These are phyloP conservation scores for Emergomyces africanus DNA, from an alignment of 2,329 filamentous ascomycete genomes.

Conservation along the genomic window DNA sequence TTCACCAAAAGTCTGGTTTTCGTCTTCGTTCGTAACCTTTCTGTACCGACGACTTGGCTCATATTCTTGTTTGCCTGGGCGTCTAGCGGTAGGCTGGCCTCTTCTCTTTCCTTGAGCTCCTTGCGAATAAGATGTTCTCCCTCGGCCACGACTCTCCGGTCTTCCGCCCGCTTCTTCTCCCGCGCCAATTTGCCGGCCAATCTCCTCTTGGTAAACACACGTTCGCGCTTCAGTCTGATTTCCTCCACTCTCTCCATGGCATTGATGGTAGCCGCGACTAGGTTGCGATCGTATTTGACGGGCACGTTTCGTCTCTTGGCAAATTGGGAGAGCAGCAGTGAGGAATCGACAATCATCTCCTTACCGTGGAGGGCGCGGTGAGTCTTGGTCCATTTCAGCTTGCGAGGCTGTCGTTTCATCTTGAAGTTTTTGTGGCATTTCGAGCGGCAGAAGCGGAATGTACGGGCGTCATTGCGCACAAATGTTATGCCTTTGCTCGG, in stretches of 20 bases:
- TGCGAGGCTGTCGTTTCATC: conserved; percentile 96
- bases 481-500: conserved; percentile 55
- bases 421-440: conserved; percentile 74
- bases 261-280: conserved; percentile 73
- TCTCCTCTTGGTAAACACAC: conserved; percentile 85
- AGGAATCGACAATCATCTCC: conserved; percentile 85
- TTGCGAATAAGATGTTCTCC: conserved; percentile 85
- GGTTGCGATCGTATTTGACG: conserved; percentile 87
- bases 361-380: conserved; percentile 77
- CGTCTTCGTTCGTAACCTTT: conserved; percentile 30
- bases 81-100: conserved; percentile 25
- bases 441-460: conserved; percentile 54
- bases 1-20: conserved; percentile 33
- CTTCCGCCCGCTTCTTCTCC: conserved; percentile 62
- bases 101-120: conserved; percentile 46
- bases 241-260: conserved; percentile 87
- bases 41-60: conserved; percentile 28
- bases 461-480: conserved; percentile 52
- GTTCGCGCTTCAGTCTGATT: conserved; percentile 70
- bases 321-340: conserved; percentile 59
- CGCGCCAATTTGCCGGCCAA: conserved; percentile 69
- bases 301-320: conserved; percentile 87
- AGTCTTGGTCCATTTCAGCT: conserved; percentile 94
- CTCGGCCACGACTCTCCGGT: conserved; percentile 79
- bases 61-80: conserved; percentile 27